Evolutionary conservation across 2,329 filamentous ascomycete genomes (phyloP).

Genomic region (Leptographium wingfieldii): DNA sequence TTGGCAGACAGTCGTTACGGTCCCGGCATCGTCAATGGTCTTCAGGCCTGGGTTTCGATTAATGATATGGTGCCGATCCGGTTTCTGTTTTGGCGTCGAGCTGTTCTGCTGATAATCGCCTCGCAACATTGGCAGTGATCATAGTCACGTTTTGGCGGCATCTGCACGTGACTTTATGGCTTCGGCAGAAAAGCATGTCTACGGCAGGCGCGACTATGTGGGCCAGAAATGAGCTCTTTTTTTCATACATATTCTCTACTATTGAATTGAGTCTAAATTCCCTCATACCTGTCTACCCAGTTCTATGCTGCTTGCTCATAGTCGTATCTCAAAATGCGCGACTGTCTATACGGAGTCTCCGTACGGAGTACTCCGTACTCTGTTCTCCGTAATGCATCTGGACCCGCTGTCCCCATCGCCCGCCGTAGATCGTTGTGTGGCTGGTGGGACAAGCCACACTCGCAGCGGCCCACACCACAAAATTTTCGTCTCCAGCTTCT

Average conservation of each 20-base stretch:
- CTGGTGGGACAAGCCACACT: neutral
- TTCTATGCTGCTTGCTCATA: too few relatives aligned
- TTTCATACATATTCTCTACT: too few relatives aligned
- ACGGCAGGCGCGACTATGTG: too few relatives aligned
- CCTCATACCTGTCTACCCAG: too few relatives aligned
- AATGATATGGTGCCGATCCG: neutral
- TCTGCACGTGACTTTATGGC: neutral
- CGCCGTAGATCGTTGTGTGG: neutral
- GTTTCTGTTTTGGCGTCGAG: neutral
- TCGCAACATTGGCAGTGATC: neutral
- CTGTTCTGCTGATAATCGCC: neutral
- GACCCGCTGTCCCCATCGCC: too few relatives aligned
- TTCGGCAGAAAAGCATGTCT: too few relatives aligned
- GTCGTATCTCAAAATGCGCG: too few relatives aligned
- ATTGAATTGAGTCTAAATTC: too few relatives aligned
- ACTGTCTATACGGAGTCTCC: too few relatives aligned
- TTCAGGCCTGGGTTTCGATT: neutral
- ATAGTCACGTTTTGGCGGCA: neutral
- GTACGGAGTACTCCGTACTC: too few relatives aligned
- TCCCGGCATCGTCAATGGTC: neutral
- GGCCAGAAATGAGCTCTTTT: too few relatives aligned
- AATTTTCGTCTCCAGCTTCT: neutral
- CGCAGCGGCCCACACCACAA: neutral
- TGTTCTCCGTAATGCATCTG: too few relatives aligned
- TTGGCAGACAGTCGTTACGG: neutral